A percentile compares a stretch with the other conserved stretches of the same genome.
These are phyloP conservation scores for Globisporangium megalacanthum DNA, from an alignment of 352 stramenopile species.

Conservation along the genomic window DNA sequence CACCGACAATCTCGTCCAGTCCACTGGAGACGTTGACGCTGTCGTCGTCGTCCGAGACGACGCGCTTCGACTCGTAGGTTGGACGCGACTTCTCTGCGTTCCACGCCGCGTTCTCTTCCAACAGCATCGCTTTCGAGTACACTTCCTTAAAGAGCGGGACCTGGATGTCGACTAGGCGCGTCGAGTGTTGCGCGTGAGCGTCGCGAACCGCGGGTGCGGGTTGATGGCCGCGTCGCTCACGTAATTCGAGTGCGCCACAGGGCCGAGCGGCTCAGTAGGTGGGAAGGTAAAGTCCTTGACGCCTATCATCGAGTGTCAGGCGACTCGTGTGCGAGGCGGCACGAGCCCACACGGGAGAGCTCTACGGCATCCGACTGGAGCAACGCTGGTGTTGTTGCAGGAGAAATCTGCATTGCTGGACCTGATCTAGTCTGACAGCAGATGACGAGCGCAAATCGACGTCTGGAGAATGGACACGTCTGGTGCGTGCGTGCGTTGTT, in stretches of 20 bases:
- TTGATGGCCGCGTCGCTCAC: conserved; percentile 98
- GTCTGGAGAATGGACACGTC: conserved; percentile 61
- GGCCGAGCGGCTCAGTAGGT: conserved; percentile 43
- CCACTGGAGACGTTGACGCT: too few species aligned
- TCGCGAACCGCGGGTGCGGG: conserved; percentile 97
- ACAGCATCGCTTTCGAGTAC: conserved; percentile 67
- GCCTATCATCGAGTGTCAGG: too few species aligned
- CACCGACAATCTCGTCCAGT: conserved; percentile 4
- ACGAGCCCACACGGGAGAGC: too few species aligned
- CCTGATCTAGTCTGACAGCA: too few species aligned
- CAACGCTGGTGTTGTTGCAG: conserved; percentile 63
- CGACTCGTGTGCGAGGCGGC: too few species aligned
- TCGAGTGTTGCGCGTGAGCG: conserved; percentile 97
- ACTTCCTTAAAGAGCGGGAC: conserved; percentile 83
- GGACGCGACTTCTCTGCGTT: conserved; percentile 75
- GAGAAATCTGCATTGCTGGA: too few species aligned
- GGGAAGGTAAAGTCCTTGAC: conserved; percentile 91
- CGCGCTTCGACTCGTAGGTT: conserved; percentile 65
- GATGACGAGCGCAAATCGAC: conserved; percentile 58
- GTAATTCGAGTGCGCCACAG: conserved; percentile 93
- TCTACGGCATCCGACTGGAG: too few species aligned
- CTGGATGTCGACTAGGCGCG: conserved; percentile 81
- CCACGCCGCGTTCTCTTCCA: conserved; percentile 69
- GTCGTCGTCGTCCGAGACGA: conserved; percentile 16
- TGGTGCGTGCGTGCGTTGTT: conserved; percentile 9